A percentile compares a stretch with the other conserved stretches of the same genome.
phyloP scores from a whole-genome alignment of 306 rosid species.

The Glycine latifolia region DNA sequence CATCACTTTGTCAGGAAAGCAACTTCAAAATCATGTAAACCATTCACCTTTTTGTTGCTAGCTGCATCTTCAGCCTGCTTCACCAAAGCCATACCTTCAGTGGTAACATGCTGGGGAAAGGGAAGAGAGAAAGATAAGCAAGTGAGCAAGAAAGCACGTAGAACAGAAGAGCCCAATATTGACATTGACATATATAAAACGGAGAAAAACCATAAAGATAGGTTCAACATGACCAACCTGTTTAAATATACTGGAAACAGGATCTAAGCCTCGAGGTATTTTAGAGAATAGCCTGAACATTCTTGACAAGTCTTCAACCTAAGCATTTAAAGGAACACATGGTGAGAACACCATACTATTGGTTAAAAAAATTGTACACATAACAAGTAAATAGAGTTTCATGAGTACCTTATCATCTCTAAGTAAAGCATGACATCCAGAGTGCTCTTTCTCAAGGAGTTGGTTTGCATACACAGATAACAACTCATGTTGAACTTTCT shows the following conservation, averaged over 20 bases:
- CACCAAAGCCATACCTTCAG: constrained; percentile 94
- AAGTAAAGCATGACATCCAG: constrained; percentile 91
- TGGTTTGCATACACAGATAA: constrained; percentile 79
- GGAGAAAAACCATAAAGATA: constrained; percentile 30
- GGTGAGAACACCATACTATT: constrained; percentile 18
- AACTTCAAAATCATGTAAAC: constrained; percentile 30
- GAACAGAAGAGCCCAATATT: constrained; percentile 6
- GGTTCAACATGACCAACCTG: constrained; percentile 63
- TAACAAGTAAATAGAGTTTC: constrained; percentile 14
- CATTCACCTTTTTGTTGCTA: constrained; percentile 76
- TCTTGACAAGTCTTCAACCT: constrained; percentile 92
- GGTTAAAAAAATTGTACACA: constrained; percentile 5
- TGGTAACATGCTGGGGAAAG: constrained; percentile 82
- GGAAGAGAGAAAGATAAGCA: constrained; percentile 35
- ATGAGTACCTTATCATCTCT: constrained; percentile 83
- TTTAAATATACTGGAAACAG: constrained; percentile 87
- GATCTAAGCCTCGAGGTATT: constrained; percentile 90
- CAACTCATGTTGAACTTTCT: constrained; percentile 92
- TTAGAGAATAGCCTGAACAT: constrained; percentile 98
- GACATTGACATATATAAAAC: not conserved
- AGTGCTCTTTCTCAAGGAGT: constrained; percentile 91
- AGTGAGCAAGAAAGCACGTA: constrained; percentile 16
- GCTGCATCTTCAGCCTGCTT: constrained; percentile 98
- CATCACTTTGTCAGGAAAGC: constrained; percentile 16
- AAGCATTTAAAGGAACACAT: constrained; percentile 33